Base-by-base conservation (phyloP, 2,329 filamentous ascomycete species). In the Ophiocordyceps unilateralis region DNA sequence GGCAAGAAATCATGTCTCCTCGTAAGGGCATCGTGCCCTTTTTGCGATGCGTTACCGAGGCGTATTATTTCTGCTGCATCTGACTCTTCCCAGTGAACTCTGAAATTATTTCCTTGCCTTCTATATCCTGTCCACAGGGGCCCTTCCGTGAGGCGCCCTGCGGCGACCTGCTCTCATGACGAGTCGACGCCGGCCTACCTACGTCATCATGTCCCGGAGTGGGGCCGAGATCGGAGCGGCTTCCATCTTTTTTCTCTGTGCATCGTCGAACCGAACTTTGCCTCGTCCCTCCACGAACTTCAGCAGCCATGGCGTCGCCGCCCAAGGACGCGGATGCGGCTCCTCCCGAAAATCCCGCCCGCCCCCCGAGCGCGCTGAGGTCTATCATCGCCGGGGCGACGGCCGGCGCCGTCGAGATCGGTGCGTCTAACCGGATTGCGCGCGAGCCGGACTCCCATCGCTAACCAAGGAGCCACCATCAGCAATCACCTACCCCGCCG, bases 351-450 rank as follows among this genome's bases (percentile, higher is more conserved):
- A 57, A 59, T 48, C 2, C 32, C 3, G 9, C 6, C 7, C 71
- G 70, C 57, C 58, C 59, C 64, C 84, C 88, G 40, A 94, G 83
- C 56, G 76, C 83, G 41, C 63, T 94, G 58, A 83, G 91, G 52
- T 94, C 87, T 46, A 84, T 96, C 53, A 70, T 96, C 53, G 91
- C 91, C 44, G 91, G 91, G 49, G 85, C 86, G 44, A 83, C 83
- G n/a, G 91, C 89, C 43, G 91, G 91, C 55, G 91, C 88, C 43
- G 75, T 96, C 50, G 89, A 98, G 66, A 96, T 96, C 60, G 78
- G 83, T 88, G 68, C 52, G 65, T 53, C 22, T 24, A 34, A 17
- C 32, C 15, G 32, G 32, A 34, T 17, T 9, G 30, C 14, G 17
- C 11, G 6, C 17, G n/a, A n/a, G n/a, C 23, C 10, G 11, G 17